Base-by-base conservation (phyloP, 345 rosid species). In the Cardiospermum halicacabum region DNA sequence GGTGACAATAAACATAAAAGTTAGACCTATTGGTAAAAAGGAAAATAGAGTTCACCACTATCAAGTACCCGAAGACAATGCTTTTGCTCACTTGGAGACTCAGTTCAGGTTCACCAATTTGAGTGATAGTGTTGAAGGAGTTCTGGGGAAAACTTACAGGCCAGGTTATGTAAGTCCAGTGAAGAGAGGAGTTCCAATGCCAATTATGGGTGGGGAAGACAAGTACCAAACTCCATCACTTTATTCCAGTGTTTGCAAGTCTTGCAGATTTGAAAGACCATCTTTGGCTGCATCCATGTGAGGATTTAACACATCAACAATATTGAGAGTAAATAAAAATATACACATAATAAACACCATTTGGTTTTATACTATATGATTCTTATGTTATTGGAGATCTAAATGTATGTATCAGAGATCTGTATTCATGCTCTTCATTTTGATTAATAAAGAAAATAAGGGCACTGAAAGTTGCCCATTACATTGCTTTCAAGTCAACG, bases 131-230 rank as follows among this genome's bases (percentile, higher is more conserved):
- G 88, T 84, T 2, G 91, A 87, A 60, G 94, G 94, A 1, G 89
- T 89, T 40, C 24, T 89, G 63, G 96, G 89, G 15, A 80, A 87
- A 75, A 87, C 91, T 30, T 84, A 89, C 67, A 54, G 73, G 80
- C 87, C 85, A 2, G 81, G 58, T 1, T 87, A 82, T 55, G 83
- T 79, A 11, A 87, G 89, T 48, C 84, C 87, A 5, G 89, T 78
- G 31, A 85, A 72, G 80, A 63, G 48, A n/a, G 94, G 88, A 3
- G 88, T 85, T 3, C 77, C 86, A 0, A 87, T 85, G 94, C 96
- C 90, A 6, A 73, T 82, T 69, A 82, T 82, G 89, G 92, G 89
- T 19, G 94, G 96, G 0, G 82, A 81, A 59, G 82, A 82, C 70
- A 82, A 84, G 68, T 87, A 85, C 67, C 78, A 77, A 59, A 85